These are phyloP conservation scores for Leucoagaricus sp. DNA, from an alignment of 1,284 basidiomycete species.

Conservation along the genomic window DNA sequence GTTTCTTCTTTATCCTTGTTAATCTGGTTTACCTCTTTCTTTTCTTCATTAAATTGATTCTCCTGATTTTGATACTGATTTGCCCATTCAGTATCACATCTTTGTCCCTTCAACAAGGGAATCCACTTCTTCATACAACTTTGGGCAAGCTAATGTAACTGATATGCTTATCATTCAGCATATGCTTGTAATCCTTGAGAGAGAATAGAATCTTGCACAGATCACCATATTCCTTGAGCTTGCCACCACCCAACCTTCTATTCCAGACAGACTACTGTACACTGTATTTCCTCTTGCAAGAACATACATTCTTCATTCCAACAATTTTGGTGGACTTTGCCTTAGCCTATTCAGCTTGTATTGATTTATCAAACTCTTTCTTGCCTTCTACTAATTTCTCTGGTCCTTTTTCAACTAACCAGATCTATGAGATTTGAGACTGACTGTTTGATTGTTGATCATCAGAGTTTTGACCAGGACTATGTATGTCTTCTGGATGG, in stretches of 20 bases:
- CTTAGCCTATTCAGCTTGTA: not conserved
- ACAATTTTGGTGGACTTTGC: not conserved
- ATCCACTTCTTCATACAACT: not conserved
- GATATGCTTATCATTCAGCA: not conserved
- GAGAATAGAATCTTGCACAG: too few species aligned
- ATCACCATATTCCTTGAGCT: too few species aligned
- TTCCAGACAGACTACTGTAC: not conserved
- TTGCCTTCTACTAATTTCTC: not conserved
- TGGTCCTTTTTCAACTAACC: not conserved
- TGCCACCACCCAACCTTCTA: conserved; percentile 7
- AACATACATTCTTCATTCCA: conserved; percentile 6
- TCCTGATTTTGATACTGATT: too few species aligned
- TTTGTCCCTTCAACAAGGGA: not conserved
- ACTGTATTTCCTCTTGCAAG: conserved; percentile 2
- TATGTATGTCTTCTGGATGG: too few species aligned
- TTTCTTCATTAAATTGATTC: too few species aligned
- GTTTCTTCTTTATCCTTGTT: too few species aligned
- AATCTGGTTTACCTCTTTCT: too few species aligned
- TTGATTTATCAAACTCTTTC: too few species aligned
- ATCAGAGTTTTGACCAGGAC: too few species aligned
- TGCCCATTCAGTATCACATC: not conserved
- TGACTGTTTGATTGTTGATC: not conserved
- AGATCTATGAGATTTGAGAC: not conserved
- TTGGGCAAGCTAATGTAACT: not conserved
- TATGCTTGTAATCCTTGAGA: too few species aligned